Base-by-base conservation (phyloP, 2,329 filamentous ascomycete species). In the Epichloe baconii region DNA sequence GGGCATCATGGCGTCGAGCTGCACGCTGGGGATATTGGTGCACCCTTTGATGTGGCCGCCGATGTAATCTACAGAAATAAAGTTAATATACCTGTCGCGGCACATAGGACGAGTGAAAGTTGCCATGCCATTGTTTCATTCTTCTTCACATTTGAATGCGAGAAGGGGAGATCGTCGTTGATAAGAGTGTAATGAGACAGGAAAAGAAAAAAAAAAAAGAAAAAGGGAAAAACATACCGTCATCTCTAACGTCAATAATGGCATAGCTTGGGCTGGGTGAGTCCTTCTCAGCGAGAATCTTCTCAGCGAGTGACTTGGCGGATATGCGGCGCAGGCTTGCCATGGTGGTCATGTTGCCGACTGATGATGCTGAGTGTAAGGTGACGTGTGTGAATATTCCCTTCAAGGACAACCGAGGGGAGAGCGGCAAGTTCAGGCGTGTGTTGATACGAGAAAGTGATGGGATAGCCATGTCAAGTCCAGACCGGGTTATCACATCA, bases 181-280 rank as follows among this genome's bases (percentile, higher is more conserved):
- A 31, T 31, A 31, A 4, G 10, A 31, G 8, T 31, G 10, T 31
- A 11, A 31, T 3, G 26, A 36, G 45, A 21, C 48, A 12, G 38
- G 23, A 35, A 37, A 38, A 34, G 26, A 21, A 40, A 34, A 8
- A 19, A 3, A 47, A 31, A 21, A 40, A 34, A 3, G 19, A 3
- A 47, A 31, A 21, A 40, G 35, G 17, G 17, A 19, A 3, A 21
- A 17, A 35, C 70, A 50, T 67, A 86, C 84, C 85, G 57, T 83
- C 82, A 66, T 96, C 93, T 52, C 93, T 82, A 7, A 97, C 93
- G 66, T 97, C 93, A 53, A 97, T 78, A 38, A 97, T 74, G 10
- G 87, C 87, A 52, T 89, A 75, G 61, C 66, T 69, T 52, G 65
- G 69, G 53, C 71, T 65, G 48, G 62, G 57, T 34, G 62, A 59